Conservation (phyloP, 1,139 yeast species). For the Waltiozyma sp. region DNA sequence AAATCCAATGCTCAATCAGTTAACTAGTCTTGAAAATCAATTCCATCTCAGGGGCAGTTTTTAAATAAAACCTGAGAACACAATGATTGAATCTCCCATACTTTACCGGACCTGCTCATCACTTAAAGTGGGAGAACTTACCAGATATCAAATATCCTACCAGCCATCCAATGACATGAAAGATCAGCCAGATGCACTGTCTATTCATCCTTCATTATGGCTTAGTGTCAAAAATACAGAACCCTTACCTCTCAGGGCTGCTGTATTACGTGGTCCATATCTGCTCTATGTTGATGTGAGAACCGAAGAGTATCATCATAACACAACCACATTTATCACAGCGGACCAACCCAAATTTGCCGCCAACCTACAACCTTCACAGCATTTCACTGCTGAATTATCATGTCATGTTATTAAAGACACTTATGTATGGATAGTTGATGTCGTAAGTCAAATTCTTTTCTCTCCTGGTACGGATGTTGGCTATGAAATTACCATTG, state of each 20-base stretch:
- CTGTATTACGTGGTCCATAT: constrained; percentile 84
- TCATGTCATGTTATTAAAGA: constrained; percentile 32
- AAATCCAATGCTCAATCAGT: too few relatives aligned
- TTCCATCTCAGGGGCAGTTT: too few relatives aligned
- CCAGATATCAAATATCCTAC: constrained; percentile 36
- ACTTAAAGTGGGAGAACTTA: constrained; percentile 47
- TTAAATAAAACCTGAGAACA: neutral
- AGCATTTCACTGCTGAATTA: constrained; percentile 42
- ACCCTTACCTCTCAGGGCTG: constrained; percentile 70
- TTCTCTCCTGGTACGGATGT: constrained; percentile 63
- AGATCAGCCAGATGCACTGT: neutral
- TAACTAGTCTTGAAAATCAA: too few relatives aligned
- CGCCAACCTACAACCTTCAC: constrained; percentile 65
- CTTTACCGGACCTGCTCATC: constrained; percentile 29
- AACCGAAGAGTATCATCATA: constrained; percentile 50
- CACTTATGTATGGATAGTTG: constrained; percentile 67
- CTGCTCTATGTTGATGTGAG: constrained; percentile 77
- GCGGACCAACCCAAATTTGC: constrained; percentile 70
- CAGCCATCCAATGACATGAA: constrained; percentile 21
- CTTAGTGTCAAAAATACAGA: constrained; percentile 66
- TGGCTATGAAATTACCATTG: constrained; percentile 58
- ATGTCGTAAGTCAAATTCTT: constrained; percentile 74
- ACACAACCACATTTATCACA: constrained; percentile 44
- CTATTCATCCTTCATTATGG: constrained; percentile 31
- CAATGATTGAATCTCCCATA: constrained; percentile 8